Base-by-base conservation (phyloP, 768 basidiomycete species). In the Tricholoma terreum region DNA sequence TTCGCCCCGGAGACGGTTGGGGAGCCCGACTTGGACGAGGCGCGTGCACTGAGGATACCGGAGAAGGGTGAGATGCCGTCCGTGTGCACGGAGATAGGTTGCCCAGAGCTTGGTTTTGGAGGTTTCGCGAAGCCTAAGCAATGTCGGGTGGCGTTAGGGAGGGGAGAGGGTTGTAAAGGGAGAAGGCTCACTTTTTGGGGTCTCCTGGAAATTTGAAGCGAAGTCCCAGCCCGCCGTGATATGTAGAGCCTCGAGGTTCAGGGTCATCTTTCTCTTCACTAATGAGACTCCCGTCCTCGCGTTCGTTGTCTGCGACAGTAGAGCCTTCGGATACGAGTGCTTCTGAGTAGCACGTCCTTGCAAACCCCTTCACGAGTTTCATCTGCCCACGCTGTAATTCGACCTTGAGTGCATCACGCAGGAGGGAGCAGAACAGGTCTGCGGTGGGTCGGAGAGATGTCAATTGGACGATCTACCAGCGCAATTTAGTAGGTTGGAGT, bases 81-180 rank as follows among this genome's bases (percentile, higher is more conserved):
- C 97, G 65, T 98, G 94, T 3, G 82, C 92, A 64, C 80, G 79
- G 19, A 98, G 80, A 69, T 98, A 98, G 33, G 84, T 82, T 11
- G 87, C 87, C 96, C 96, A 99, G 14, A 98, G 80, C 72, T 97
- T 97, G 63, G 96, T 87, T 73, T 99, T 99, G 10, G 90, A 93
- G 31, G 89, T 89, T 74, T 96, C 93, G 17, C 92, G 83, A 50
- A 96, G 76, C 73, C 92, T 93, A 55, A 22, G 24, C 6, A n/a
- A 1, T 4, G 43, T 35, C 34, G 8, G 34, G 34, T 14, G 12
- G 43, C 2, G n/a, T n/a, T n/a, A n/a, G n/a, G n/a, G n/a, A n/a
- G n/a, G n/a, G n/a, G 14, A 24, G 21, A 22, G 19, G 4, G 11
- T 24, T 14, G 4, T 15, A n/a, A 17, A 5, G 15, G 15, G 3